Evolutionary conservation across 2,329 filamentous ascomycete genomes (phyloP).

Genomic region (Colletotrichum trifolii): DNA sequence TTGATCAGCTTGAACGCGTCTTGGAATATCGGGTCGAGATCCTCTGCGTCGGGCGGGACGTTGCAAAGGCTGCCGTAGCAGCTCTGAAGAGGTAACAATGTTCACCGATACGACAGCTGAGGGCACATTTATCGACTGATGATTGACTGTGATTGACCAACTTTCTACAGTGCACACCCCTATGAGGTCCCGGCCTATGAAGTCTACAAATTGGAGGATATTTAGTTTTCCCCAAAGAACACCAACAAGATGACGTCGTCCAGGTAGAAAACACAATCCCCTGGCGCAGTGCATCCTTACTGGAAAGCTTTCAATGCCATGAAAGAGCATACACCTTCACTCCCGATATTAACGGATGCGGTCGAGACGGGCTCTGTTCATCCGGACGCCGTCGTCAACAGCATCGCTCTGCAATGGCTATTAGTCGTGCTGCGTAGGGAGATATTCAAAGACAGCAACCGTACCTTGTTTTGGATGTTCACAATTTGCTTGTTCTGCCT

Average conservation of each 20-base stretch:
- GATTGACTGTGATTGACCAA: not conserved
- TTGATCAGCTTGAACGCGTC: constrained; percentile 56
- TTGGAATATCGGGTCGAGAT: constrained; percentile 60
- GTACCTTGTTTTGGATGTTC: constrained; percentile 81
- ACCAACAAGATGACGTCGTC: not conserved
- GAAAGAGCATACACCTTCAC: not conserved
- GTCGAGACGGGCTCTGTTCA: constrained; percentile 79
- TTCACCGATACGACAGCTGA: too few species aligned
- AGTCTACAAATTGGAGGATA: constrained; percentile 42
- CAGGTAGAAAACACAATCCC: too few species aligned
- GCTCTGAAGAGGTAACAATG: constrained; percentile 57
- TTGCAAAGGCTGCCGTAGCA: constrained; percentile 54
- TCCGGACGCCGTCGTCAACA: constrained; percentile 83
- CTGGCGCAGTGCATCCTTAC: too few species aligned
- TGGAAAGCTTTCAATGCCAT: too few species aligned
- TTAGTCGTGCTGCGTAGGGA: constrained; percentile 42
- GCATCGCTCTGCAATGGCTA: constrained; percentile 72
- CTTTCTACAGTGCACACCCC: constrained; percentile 40
- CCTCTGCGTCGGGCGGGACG: constrained; percentile 56
- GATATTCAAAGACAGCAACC: constrained; percentile 34
- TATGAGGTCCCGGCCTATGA: constrained; percentile 44
- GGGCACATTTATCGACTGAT: too few species aligned
- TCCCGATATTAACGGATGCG: constrained; percentile 54
- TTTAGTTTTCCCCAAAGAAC: constrained; percentile 31
- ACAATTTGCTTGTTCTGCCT: constrained; percentile 81